Conservation (phyloP, 2,329 filamentous ascomycete genomes). For the Hymenoscyphus albidus region DNA sequence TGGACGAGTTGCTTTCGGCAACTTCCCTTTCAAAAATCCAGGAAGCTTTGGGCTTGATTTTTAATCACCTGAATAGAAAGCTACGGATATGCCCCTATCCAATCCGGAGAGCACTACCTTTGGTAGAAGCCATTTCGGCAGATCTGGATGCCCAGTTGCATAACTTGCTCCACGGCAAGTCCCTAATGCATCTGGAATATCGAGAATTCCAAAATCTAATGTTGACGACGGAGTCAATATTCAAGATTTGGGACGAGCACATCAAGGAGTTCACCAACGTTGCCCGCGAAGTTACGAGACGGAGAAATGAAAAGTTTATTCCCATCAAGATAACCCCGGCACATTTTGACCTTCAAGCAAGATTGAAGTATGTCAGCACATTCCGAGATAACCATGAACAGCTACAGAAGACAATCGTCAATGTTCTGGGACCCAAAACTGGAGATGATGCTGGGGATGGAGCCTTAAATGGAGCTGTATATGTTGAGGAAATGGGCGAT, state of each 20-base stretch:
- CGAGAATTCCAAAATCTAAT: conserved; percentile 85
- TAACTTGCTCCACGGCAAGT: conserved; percentile 76
- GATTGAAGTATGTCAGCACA: conserved; percentile 87
- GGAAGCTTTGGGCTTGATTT: conserved; percentile 85
- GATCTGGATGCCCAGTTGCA: conserved; percentile 88
- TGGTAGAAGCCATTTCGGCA: conserved; percentile 95
- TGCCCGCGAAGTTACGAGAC: conserved; percentile 87
- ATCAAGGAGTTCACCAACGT: conserved; percentile 98
- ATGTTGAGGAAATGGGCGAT: conserved; percentile 93
- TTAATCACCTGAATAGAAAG: conserved; percentile 95
- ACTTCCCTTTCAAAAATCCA: conserved; percentile 84
- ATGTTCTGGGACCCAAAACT: conserved; percentile 79
- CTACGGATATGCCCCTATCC: conserved; percentile 94
- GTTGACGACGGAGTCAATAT: conserved; percentile 78
- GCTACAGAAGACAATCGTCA: conserved; percentile 91
- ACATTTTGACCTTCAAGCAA: conserved; percentile 83
- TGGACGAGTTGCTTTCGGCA: conserved; percentile 90
- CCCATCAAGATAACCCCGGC: conserved; percentile 92
- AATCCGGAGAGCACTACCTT: conserved; percentile 79
- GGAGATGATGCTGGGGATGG: conserved; percentile 52
- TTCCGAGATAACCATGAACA: conserved; percentile 98
- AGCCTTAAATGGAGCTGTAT: conserved; percentile 57
- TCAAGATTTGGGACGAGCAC: conserved; percentile 90
- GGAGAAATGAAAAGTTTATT: conserved; percentile 96
- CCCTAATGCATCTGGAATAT: conserved; percentile 89